Evolutionary conservation across 768 basidiomycete species (phyloP), one percentile per base, ranked within the genome.

Genomic region (Suillus paluster): DNA sequence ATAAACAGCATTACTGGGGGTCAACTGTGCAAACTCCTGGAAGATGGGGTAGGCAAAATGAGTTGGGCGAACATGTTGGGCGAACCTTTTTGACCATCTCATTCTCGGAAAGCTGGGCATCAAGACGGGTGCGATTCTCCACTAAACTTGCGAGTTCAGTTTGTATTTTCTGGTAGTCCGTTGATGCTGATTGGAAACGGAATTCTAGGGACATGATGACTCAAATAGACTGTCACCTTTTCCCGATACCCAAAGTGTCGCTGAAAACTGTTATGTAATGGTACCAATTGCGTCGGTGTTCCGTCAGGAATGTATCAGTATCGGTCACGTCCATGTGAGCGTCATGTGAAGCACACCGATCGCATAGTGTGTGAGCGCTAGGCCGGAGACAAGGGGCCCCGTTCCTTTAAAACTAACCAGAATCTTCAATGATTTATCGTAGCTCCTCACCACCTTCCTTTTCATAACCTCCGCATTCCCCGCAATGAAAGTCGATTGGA

Each of bases 31-130:
- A 71, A 99, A 95, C 78, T 98, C 97, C 95, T 98, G 71, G 27
- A 25, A 53, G 60, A 60, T 41, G 58, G 53, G 48, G 55, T 23
- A 39, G 15, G 63, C 36, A 57, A 33, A 33, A 33, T 27, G 33
- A 41, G 49, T 57, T 23, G 49, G n/a, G 45, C 30, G 17, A 46
- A 57, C 30, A n/a, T 53, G 14, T 41, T 21, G 34, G 49, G 45
- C 74, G 21, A 42, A 90, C 96, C 85, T 96, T 93, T 73, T 94
- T 88, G 49, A 98, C 97, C 53, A 88, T 79, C 74, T 97, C 93
- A 76, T 95, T 97, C 78, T 98, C 97, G 7, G 90, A 88, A 48
- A 90, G 77, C 72, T 97, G 95, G 0, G 94, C 88, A 64, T 97
- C 97, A n/a, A 98, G 83, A 58, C 86, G 84, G 68, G 97, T 94